Evolutionary conservation across 768 basidiomycete genomes (phyloP).

Genomic region (Lyophyllum shimeji): DNA sequence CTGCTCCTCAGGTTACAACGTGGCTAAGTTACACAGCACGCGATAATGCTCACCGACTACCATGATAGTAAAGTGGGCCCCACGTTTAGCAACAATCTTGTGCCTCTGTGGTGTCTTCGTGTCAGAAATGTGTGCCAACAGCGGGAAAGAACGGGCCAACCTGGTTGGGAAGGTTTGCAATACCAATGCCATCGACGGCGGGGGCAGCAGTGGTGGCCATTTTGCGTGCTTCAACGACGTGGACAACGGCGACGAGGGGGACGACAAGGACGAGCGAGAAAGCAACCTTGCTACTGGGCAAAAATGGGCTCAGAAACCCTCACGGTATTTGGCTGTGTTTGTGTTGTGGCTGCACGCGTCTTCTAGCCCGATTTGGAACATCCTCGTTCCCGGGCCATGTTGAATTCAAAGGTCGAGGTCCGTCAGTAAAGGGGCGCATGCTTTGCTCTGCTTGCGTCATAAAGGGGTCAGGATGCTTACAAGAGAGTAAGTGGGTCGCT

Average conservation of each 20-base stretch:
- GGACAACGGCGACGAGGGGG: constrained; percentile 24
- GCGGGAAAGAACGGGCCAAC: constrained; percentile 39
- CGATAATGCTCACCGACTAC: constrained; percentile 76
- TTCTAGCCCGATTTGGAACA: neutral
- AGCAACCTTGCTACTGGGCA: constrained; percentile 22
- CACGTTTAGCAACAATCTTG: constrained; percentile 97
- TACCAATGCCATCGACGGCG: constrained; percentile 80
- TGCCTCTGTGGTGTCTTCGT: constrained; percentile 67
- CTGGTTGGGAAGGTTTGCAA: constrained; percentile 98
- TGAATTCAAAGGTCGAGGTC: neutral
- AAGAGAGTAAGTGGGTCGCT: neutral
- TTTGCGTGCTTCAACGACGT: constrained; percentile 24
- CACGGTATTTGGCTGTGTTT: constrained; percentile 27
- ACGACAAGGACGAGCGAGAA: constrained; percentile 20
- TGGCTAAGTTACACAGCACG: neutral
- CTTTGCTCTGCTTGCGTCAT: constrained; percentile 4
- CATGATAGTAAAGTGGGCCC: constrained; percentile 99
- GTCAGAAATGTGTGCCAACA: constrained; percentile 19
- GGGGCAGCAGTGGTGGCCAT: constrained; percentile 47
- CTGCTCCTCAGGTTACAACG: constrained; percentile 35
- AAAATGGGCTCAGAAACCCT: constrained; percentile 37
- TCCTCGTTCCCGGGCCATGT: neutral
- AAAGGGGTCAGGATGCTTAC: neutral
- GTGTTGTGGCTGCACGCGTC: constrained; percentile 13
- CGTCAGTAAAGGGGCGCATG: neutral